phyloP scores from a whole-genome alignment of 2,329 filamentous ascomycete species.

The Zymoseptoria crescenta region DNA sequence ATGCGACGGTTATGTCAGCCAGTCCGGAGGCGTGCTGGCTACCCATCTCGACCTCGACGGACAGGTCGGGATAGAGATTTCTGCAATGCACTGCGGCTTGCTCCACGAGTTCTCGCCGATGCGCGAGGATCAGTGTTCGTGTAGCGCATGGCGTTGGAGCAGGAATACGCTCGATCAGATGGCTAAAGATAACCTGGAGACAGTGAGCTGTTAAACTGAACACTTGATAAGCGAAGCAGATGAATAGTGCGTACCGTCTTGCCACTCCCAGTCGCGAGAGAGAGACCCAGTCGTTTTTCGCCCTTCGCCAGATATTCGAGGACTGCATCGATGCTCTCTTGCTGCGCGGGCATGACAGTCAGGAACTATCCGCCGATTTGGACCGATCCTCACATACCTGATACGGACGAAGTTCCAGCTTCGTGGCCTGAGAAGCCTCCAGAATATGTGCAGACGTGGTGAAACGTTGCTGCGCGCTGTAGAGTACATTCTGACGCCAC shows the following conservation, averaged over 20 bases:
- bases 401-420: slow-evolving; percentile 59
- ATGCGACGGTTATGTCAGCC: slow-evolving; percentile 91
- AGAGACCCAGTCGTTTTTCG: slow-evolving; percentile 71
- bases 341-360: slow-evolving; percentile 43
- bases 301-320: slow-evolving; percentile 59
- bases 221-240: slow-evolving; percentile 35
- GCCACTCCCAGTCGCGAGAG: slow-evolving; percentile 76
- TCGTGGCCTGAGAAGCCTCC: not conserved
- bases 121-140: slow-evolving; percentile 84
- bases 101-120: slow-evolving; percentile 87
- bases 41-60: slow-evolving; percentile 88
- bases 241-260: slow-evolving; percentile 50
- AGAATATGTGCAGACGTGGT: not conserved
- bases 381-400: not conserved
- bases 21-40: slow-evolving; percentile 63
- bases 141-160: slow-evolving; percentile 50
- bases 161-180: slow-evolving; percentile 72
- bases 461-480: not conserved
- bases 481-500: not conserved
- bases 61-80: slow-evolving; percentile 69
- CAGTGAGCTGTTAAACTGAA: not conserved
- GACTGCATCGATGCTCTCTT: slow-evolving; percentile 80
- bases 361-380: not conserved
- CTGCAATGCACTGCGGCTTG: slow-evolving; percentile 83
- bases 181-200: slow-evolving; percentile 81